phyloP scores from a whole-genome alignment of 805 yeast genomes.

The Wickerhamiella parazyma region DNA sequence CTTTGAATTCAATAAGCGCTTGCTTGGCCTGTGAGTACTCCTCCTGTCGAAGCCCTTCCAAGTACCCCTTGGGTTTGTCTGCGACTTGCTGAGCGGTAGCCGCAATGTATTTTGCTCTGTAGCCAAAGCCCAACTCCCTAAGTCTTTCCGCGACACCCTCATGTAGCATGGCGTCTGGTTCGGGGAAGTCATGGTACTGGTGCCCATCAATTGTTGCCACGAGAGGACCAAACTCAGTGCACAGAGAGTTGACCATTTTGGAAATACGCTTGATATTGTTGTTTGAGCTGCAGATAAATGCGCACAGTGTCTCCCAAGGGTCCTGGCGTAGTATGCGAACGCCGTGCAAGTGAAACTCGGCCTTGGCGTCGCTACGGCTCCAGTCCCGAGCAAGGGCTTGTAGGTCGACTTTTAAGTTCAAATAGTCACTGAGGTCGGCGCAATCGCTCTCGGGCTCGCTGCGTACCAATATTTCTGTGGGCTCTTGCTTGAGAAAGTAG shows the following conservation, averaged over 20 bases:
- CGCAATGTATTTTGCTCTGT: constrained; percentile 77
- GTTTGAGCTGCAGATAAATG: constrained; percentile 91
- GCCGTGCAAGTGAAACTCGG: constrained; percentile 38
- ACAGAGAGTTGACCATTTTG: constrained; percentile 73
- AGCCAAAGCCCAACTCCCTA: constrained; percentile 55
- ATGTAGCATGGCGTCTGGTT: constrained; percentile 37
- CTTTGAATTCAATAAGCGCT: constrained; percentile 51
- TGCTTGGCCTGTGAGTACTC: constrained; percentile 42
- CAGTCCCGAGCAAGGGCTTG: constrained; percentile 45
- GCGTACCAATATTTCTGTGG: constrained; percentile 35
- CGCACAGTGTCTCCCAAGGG: constrained; percentile 89
- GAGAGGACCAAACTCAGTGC: constrained; percentile 53
- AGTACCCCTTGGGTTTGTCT: constrained; percentile 24
- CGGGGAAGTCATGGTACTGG: constrained; percentile 61
- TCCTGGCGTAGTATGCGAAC: constrained; percentile 81
- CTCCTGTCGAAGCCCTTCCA: constrained; percentile 33
- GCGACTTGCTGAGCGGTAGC: constrained; percentile 53
- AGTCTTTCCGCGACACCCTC: constrained; percentile 33
- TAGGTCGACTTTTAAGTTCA: constrained; percentile 49
- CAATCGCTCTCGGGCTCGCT: constrained; percentile 21
- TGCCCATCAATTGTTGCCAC: constrained; percentile 41
- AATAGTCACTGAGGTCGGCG: constrained; percentile 39
- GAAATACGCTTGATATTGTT: constrained; percentile 89
- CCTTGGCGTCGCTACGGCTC: constrained; percentile 36
- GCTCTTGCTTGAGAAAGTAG: constrained; percentile 51